Evolutionary conservation across 2,329 filamentous ascomycete genomes (phyloP).

Genomic region (Thielaviopsis musarum): DNA sequence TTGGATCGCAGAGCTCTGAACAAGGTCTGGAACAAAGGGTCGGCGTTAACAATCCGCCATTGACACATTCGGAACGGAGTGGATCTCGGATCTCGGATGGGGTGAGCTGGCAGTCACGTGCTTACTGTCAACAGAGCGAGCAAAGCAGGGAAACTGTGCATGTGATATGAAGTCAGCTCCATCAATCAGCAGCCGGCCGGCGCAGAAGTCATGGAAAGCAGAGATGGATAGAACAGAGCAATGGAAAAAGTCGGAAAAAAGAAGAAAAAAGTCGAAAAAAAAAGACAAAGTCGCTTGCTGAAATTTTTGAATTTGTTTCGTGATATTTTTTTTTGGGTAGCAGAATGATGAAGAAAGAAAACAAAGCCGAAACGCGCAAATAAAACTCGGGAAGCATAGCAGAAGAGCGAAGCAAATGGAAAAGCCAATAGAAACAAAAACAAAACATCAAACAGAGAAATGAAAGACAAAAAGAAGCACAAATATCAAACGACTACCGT

Average conservation of each 20-base stretch:
- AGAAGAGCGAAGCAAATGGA: neutral
- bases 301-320: neutral
- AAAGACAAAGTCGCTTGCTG: neutral
- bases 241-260: too few species aligned
- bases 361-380: neutral
- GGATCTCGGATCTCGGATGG: neutral
- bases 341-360: conserved; percentile 4
- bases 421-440: neutral
- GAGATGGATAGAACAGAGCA: too few species aligned
- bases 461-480: neutral
- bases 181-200: neutral
- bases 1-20: neutral
- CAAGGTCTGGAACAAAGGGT: neutral
- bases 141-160: neutral
- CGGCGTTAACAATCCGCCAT: neutral
- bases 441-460: neutral
- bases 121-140: neutral
- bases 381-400: neutral
- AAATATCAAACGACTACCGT: conserved; percentile 8
- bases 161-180: neutral
- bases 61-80: neutral
- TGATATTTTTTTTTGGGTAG: neutral
- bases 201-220: too few species aligned
- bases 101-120: neutral
- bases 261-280: neutral